Base-by-base conservation (phyloP, 768 basidiomycete species). In the Amanita muscaria region DNA sequence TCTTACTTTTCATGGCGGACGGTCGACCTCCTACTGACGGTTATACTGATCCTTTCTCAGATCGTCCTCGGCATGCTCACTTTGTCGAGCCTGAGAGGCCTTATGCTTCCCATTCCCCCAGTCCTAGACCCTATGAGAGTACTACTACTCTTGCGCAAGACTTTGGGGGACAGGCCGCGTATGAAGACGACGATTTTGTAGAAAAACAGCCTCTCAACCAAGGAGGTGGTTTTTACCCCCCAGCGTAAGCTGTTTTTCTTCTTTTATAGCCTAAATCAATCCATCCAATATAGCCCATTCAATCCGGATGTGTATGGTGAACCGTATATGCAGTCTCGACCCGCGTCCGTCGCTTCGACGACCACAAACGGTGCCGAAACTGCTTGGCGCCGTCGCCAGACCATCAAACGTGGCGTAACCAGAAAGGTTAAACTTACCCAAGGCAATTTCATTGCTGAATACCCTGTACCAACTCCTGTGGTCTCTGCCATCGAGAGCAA, bases 361-460 rank as follows among this genome's bases (percentile, higher is more conserved):
- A 72, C 76, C 31, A 74, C 72, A 15, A 74, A 67, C 49, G 79
- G 77, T 24, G 66, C 66, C 40, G 80, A 83, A 47, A 76, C 66
- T 40, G 80, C 77, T 2, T 77, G 76, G 76, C 66, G 74, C 50
- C 79, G 86, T 47, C 82, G 90, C 44, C 90, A 94, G 63, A 90
- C 87, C 24, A 87, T 92, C 64, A 88, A 88, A 59, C 86, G 91
- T 42, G 71, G 89, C 48, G 88, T 91, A 18, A 93, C 90, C n/a
- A 84, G 88, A 56, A 88, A 85, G 59, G 86, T 98, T 68, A 87
- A 88, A 61, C 80, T 97, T 51, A 94, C 90, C 7, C 75, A 90
- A 39, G 93, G 93, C 47, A 87, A 93, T 56, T 94, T 91, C 65
- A 86, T 94, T 63, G 75, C 80, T 24, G 92, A 96, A 54, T 91